Evolutionary conservation across 2,329 filamentous ascomycete species (phyloP).

Genomic region (Stachybotrys echinatus): DNA sequence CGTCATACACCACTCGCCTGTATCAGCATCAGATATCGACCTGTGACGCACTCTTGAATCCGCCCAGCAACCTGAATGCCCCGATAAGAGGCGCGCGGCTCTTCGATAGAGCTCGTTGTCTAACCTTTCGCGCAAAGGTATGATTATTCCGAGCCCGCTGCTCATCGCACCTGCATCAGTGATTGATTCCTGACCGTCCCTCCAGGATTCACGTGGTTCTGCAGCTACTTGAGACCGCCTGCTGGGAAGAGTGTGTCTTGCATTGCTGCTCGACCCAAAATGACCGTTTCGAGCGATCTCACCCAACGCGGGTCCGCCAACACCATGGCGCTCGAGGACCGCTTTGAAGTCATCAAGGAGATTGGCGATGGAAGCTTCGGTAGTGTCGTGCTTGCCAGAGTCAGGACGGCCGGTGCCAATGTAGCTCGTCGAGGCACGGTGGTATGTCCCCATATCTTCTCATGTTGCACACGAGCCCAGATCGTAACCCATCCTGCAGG

Average conservation of each 20-base stretch:
- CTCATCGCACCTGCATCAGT: no score
- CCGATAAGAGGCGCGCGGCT: constrained; percentile 24
- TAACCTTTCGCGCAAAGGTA: constrained; percentile 6
- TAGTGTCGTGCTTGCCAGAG: constrained; percentile 86
- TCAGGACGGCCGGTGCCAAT: constrained; percentile 82
- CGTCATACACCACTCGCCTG: background rate
- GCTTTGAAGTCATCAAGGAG: constrained; percentile 95
- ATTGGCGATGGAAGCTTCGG: constrained; percentile 99
- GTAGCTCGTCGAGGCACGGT: constrained; percentile 87
- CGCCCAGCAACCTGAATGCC: constrained; percentile 24
- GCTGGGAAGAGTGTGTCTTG: constrained; percentile 11
- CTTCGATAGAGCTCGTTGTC: constrained; percentile 26
- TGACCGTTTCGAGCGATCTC: constrained; percentile 73
- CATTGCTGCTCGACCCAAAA: constrained; percentile 34
- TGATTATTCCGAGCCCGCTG: no score
- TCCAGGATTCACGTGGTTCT: constrained; percentile 11
- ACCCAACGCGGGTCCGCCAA: constrained; percentile 61
- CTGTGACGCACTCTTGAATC: constrained; percentile 7
- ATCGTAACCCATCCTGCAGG: constrained; percentile 44
- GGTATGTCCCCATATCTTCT: constrained; percentile 51
- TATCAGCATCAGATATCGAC: constrained; percentile 1
- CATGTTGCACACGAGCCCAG: constrained; percentile 7
- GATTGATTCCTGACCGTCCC: constrained; percentile 15
- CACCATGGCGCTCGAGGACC: constrained; percentile 73
- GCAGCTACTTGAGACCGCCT: constrained; percentile 10